Evolutionary conservation across 495 filamentous ascomycete species (phyloP).

Genomic region (Trichoderma orchidacearum): DNA sequence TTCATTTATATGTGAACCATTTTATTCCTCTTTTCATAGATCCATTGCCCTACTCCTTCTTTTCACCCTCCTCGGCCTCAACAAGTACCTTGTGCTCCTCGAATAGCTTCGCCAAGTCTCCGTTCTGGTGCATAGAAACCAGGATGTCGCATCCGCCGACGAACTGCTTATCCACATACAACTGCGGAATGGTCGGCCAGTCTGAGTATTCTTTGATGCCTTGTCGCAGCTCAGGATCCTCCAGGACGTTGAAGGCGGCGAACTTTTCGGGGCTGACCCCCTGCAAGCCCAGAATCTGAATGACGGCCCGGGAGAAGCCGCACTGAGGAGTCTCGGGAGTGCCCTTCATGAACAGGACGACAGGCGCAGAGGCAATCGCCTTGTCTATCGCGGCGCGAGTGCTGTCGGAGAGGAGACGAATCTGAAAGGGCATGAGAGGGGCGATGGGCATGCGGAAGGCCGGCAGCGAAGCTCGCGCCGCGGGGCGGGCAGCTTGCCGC

Average conservation of each 20-base stretch:
- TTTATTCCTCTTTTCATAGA: neutral
- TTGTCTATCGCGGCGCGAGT: conserved; percentile 73
- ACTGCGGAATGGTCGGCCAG: conserved; percentile 96
- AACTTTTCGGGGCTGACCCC: conserved; percentile 96
- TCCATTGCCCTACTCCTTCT: neutral
- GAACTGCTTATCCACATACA: conserved; percentile 92
- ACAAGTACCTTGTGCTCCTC: conserved; percentile 78
- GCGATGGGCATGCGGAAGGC: conserved; percentile 1
- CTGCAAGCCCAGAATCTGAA: conserved; percentile 88
- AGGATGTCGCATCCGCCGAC: conserved; percentile 95
- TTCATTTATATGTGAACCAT: neutral
- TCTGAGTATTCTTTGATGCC: conserved; percentile 98
- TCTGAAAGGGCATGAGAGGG: conserved; percentile 22
- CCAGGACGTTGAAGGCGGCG: conserved; percentile 89
- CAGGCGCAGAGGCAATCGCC: conserved; percentile 68
- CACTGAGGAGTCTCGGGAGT: conserved; percentile 87
- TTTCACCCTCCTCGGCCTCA: neutral
- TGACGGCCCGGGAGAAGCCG: conserved; percentile 85
- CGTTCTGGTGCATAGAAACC: conserved; percentile 94
- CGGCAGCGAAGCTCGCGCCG: conserved; percentile 7
- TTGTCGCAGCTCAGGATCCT: conserved; percentile 72
- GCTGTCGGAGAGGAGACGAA: conserved; percentile 61
- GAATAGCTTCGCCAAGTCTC: conserved; percentile 78
- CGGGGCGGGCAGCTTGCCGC: conserved; percentile 20
- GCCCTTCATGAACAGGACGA: conserved; percentile 95